phyloP scores from a whole-genome alignment of 176 grass and related monocot genomes.

The Avena atlantica region DNA sequence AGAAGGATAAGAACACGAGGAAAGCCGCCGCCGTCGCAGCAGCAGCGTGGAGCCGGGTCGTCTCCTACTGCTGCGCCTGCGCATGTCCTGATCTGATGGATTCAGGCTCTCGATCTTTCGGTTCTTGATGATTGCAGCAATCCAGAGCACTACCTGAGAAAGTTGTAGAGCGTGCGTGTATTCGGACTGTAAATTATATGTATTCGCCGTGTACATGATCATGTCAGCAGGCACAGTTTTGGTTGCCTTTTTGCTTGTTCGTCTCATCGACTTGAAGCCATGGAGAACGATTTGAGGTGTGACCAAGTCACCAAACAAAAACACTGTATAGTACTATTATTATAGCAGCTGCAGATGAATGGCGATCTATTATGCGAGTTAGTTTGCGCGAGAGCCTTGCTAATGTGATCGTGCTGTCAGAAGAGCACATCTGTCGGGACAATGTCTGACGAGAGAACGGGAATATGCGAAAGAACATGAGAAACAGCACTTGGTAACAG shows the following conservation, averaged over 20 bases:
- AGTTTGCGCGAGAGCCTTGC: neutral
- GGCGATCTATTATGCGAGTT: neutral
- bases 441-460: neutral
- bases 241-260: neutral
- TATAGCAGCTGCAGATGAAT: neutral
- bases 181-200: constrained; percentile 4
- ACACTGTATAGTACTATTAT: neutral
- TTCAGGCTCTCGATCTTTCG: neutral
- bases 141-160: neutral
- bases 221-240: neutral
- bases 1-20: neutral
- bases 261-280: neutral
- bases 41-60: constrained; percentile 27
- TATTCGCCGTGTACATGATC: neutral
- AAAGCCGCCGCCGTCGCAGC: neutral
- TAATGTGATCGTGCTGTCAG: neutral
- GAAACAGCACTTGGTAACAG: neutral
- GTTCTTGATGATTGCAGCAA: neutral
- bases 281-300: neutral
- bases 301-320: neutral
- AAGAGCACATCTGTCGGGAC: neutral
- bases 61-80: constrained; percentile 36
- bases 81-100: constrained; percentile 2
- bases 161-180: neutral
- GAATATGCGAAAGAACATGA: neutral